Percentiles rank a stretch among this genome's conserved stretches.
These are phyloP conservation scores for Rubia occidens DNA, from an alignment of 305 asterid species.

Conservation along the genomic window DNA sequence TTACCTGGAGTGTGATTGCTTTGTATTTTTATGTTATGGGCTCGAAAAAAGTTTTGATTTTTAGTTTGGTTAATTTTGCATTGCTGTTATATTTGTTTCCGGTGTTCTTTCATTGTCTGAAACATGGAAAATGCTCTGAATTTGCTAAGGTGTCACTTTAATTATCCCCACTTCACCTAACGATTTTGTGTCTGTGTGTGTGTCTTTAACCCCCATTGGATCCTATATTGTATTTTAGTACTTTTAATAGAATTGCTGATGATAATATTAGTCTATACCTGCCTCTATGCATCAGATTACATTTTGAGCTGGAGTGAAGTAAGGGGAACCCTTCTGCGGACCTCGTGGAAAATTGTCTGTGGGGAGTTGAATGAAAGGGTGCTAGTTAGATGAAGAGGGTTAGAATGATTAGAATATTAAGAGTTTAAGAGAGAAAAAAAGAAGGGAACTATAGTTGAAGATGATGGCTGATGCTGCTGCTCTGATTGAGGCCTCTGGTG, in stretches of 20 bases:
- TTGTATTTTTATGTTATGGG: slow-evolving; percentile 3
- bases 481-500: slow-evolving; percentile 69
- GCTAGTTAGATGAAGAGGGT: slow-evolving; percentile 7
- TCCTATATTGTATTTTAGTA: slow-evolving; percentile 24
- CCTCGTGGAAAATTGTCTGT: slow-evolving; percentile 11
- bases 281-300: slow-evolving; percentile 20
- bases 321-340: slow-evolving; percentile 12
- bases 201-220: slow-evolving; percentile 27
- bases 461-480: slow-evolving; percentile 70
- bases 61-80: slow-evolving; percentile 12
- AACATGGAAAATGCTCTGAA: slow-evolving; percentile 11
- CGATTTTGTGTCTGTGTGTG: slow-evolving; percentile 16
- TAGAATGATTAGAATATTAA: slow-evolving; percentile 16
- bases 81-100: slow-evolving; percentile 12
- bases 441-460: slow-evolving; percentile 11
- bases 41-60: background rate
- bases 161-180: slow-evolving; percentile 58
- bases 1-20: background rate
- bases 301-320: slow-evolving; percentile 16
- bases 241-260: slow-evolving; percentile 13
- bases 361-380: slow-evolving; percentile 21
- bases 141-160: slow-evolving; percentile 59
- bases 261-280: background rate
- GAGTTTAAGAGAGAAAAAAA: slow-evolving; percentile 21
- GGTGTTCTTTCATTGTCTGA: slow-evolving; percentile 22